A percentile compares a stretch with the other conserved stretches of the same genome.
These are phyloP conservation scores for Claviceps sp. DNA, from an alignment of 2,329 filamentous ascomycete genomes.

Conservation along the genomic window DNA sequence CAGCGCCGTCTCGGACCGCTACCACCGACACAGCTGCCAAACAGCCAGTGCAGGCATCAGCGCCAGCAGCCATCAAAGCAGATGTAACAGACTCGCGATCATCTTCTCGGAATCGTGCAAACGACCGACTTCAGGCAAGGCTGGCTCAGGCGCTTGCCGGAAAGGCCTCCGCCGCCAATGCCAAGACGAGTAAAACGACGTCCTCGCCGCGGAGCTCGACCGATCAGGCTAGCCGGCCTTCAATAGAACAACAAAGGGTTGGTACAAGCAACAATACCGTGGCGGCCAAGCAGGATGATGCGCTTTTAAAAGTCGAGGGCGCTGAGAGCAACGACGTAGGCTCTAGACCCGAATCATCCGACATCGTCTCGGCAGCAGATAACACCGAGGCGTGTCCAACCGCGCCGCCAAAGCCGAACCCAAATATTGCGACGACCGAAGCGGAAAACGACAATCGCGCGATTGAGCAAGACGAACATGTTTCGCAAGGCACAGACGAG, in stretches of 20 bases:
- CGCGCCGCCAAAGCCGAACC: background rate
- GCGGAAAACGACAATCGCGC: background rate
- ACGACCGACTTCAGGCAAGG: constrained; percentile 78
- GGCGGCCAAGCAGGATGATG: background rate
- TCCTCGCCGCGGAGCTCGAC: constrained; percentile 23
- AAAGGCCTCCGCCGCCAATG: constrained; percentile 30
- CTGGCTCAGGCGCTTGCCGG: constrained; percentile 77
- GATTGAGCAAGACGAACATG: background rate
- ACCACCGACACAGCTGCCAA: constrained; percentile 10
- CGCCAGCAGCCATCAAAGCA: constrained; percentile 18
- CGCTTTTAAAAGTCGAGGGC: background rate
- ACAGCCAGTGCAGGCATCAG: background rate
- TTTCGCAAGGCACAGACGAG: background rate
- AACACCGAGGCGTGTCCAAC: background rate
- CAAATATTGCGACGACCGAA: background rate
- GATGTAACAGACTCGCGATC: constrained; percentile 40
- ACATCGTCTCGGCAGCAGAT: background rate
- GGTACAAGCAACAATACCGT: constrained; percentile 10
- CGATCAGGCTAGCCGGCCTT: constrained; percentile 19
- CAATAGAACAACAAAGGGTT: constrained; percentile 18
- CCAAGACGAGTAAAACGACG: constrained; percentile 30
- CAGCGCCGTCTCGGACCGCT: background rate
- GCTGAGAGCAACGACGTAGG: background rate
- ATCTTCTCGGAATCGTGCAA: constrained; percentile 49
- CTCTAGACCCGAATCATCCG: background rate